A percentile compares a stretch with the other conserved stretches of the same genome.
phyloP scores from a whole-genome alignment of 2,329 filamentous ascomycete genomes.

The Ophiostoma tasmaniense region DNA sequence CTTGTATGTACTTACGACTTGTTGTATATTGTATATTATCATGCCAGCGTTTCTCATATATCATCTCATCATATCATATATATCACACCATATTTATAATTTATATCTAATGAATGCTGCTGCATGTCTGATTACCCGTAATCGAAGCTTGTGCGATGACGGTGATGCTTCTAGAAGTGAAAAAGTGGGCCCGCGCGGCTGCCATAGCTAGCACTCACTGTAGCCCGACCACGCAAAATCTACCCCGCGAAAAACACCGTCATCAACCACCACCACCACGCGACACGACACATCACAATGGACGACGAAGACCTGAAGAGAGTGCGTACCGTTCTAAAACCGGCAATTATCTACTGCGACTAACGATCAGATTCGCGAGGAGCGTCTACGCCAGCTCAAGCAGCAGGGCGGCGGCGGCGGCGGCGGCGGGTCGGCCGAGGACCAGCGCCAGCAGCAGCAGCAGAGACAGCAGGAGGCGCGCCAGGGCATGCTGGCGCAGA shows the following conservation, averaged over 20 bases:
- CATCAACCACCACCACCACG: neutral
- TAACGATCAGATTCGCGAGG: constrained; percentile 65
- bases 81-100: neutral
- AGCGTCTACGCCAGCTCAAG: constrained; percentile 88
- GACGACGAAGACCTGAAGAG: constrained; percentile 34
- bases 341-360: neutral
- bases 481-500: constrained; percentile 73
- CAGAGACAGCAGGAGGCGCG: constrained; percentile 49
- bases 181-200: neutral
- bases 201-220: neutral
- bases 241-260: neutral
- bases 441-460: constrained; percentile 40
- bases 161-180: neutral
- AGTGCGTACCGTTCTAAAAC: constrained; percentile 20
- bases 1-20: neutral
- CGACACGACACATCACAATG: constrained; percentile 23
- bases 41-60: neutral
- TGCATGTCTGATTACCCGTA: no score
- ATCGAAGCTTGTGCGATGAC: neutral
- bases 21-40: constrained; percentile 4
- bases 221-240: neutral
- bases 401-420: constrained; percentile 50
- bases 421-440: constrained; percentile 33
- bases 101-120: no score
- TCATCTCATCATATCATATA: neutral